Evolutionary conservation across 306 rosid species (phyloP).

Genomic region (Sindora glabra): DNA sequence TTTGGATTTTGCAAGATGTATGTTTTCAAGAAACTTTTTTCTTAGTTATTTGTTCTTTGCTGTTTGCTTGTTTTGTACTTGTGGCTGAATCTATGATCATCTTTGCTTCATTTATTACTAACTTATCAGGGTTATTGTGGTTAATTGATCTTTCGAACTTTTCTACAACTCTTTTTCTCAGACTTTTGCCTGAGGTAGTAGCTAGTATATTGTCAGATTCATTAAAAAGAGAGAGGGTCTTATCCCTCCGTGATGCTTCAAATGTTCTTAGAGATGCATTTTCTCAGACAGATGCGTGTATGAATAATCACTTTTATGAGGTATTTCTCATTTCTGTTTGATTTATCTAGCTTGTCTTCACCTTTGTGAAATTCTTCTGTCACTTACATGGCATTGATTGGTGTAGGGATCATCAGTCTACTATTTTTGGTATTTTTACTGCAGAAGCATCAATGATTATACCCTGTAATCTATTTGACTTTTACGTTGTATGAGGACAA

Average conservation of each 20-base stretch:
- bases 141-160: conserved; percentile 7
- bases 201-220: conserved; percentile 71
- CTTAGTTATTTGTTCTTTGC: no score
- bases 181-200: conserved; percentile 72
- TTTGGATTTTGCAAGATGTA: no score
- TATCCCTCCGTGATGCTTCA: conserved; percentile 71
- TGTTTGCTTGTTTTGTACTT: no score
- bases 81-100: neutral
- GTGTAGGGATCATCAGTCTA: neutral
- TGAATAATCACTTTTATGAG: conserved; percentile 84
- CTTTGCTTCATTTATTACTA: neutral
- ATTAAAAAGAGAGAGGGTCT: conserved; percentile 59
- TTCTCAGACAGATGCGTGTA: conserved; percentile 69
- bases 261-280: conserved; percentile 84
- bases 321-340: conserved; percentile 28
- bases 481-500: neutral
- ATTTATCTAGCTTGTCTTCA: conserved; percentile 2
- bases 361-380: neutral
- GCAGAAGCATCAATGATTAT: neutral
- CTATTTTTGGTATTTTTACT: neutral
- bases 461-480: neutral
- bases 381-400: neutral
- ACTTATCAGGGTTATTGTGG: neutral
- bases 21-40: no score
- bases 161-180: conserved; percentile 26